Percentiles rank a stretch among this genome's conserved stretches.
Evolutionary conservation across 495 filamentous ascomycete species (phyloP).

Genomic region (Penicillium canariense): DNA sequence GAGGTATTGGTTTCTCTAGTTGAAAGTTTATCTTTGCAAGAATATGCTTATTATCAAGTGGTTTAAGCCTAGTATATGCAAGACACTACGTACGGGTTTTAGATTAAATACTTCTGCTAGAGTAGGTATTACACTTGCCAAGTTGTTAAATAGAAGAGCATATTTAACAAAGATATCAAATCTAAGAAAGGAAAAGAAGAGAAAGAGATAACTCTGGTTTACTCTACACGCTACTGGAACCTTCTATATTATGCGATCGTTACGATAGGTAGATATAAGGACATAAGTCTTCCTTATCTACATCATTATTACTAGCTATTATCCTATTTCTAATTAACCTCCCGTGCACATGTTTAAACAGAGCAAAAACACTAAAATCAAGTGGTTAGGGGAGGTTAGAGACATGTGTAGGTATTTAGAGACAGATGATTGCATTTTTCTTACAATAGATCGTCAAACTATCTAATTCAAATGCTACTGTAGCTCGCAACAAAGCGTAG

Average conservation of each 20-base stretch:
- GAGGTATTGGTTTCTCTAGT: too few species aligned
- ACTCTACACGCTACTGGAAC: too few species aligned
- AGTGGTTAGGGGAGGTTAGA: constrained; percentile 30
- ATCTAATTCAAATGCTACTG: constrained; percentile 21
- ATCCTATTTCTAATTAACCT: neutral
- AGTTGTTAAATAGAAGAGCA: too few species aligned
- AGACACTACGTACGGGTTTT: neutral
- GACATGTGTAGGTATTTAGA: constrained; percentile 26
- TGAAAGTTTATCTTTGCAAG: neutral
- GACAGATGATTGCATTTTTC: constrained; percentile 20
- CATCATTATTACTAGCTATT: constrained; percentile 2
- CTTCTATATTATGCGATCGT: too few species aligned
- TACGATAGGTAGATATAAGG: neutral
- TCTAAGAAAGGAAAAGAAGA: too few species aligned
- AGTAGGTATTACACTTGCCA: too few species aligned
- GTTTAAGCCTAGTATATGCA: neutral
- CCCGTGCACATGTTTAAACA: constrained; percentile 2
- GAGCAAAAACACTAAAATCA: constrained; percentile 6
- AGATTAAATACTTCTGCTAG: neutral
- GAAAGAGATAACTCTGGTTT: too few species aligned
- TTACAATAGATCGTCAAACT: constrained; percentile 22
- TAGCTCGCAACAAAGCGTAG: constrained; percentile 31
- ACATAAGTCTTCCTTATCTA: constrained; percentile 5
- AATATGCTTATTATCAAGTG: neutral
- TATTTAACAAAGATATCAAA: too few species aligned